Evolutionary conservation across 139 green algal species (phyloP).

Genomic region (Auxenochlorella pyrenoidosa): DNA sequence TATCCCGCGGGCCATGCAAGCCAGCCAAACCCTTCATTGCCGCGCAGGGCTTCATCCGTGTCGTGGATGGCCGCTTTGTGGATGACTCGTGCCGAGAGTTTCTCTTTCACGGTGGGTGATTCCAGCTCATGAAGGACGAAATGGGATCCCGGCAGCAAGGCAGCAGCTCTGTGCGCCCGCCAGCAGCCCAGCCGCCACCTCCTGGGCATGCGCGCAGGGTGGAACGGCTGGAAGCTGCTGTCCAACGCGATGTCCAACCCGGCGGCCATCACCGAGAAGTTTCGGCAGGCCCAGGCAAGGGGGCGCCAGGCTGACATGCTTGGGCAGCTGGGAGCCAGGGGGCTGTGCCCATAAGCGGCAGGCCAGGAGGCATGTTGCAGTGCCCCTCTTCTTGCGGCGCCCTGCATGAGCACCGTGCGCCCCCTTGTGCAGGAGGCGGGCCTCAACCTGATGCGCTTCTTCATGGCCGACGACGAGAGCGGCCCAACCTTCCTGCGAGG

Average conservation of each 20-base stretch:
- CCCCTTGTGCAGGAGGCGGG: not conserved
- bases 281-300: not conserved
- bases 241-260: not conserved
- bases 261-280: not conserved
- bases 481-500: not conserved
- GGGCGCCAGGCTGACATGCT: no score
- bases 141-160: no score
- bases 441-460: constrained; percentile 30
- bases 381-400: no score
- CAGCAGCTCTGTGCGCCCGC: no score
- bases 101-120: not conserved
- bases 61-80: not conserved
- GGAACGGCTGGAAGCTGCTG: constrained; percentile 4
- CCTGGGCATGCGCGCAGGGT: not conserved
- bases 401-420: no score
- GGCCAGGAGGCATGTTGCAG: no score
- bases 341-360: no score
- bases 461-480: constrained; percentile 11
- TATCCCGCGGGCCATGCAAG: not conserved
- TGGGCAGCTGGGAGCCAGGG: no score
- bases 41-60: constrained; percentile 16
- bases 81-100: not conserved
- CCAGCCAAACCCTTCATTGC: not conserved
- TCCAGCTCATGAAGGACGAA: not conserved
- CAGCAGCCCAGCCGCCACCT: no score